These are phyloP conservation scores for Ilyonectria sp. DNA, from an alignment of 2,329 filamentous ascomycete species.

Conservation along the genomic window DNA sequence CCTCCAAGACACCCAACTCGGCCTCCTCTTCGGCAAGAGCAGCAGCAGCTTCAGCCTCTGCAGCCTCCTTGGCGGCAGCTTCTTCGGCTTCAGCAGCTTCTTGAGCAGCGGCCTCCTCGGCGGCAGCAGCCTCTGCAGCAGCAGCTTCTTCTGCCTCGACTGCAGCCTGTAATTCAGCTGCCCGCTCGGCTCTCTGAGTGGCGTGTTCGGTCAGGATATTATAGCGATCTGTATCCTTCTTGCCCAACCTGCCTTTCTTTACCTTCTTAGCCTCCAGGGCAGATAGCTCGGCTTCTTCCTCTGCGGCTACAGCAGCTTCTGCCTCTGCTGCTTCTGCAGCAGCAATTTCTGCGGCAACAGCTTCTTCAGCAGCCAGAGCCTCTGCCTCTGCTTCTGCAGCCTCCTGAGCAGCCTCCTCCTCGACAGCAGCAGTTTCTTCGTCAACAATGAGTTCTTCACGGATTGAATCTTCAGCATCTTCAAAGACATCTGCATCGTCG, in stretches of 20 bases:
- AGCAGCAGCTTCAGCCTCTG: conserved; percentile 30
- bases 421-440: conserved; percentile 47
- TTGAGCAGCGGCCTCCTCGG: conserved; percentile 32
- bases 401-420: conserved; percentile 24
- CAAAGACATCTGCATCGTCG: conserved; percentile 26
- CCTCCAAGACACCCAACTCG: conserved; percentile 59
- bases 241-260: conserved; percentile 63
- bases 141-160: conserved; percentile 43
- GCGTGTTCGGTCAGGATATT: conserved; percentile 54
- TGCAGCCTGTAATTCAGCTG: conserved; percentile 52
- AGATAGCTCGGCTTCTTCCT: conserved; percentile 58
- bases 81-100: conserved; percentile 38
- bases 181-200: conserved; percentile 57
- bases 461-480: conserved; percentile 26
- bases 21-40: conserved; percentile 48
- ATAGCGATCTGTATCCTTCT: conserved; percentile 63
- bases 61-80: conserved; percentile 21
- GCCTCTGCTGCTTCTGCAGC: conserved; percentile 34
- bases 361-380: conserved; percentile 26
- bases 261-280: conserved; percentile 64
- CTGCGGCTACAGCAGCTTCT: conserved; percentile 33
- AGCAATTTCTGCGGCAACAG: not conserved
- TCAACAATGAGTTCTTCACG: conserved; percentile 27
- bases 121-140: conserved; percentile 46
- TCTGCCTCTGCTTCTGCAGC: conserved; percentile 45